Conservation (phyloP, 2,329 filamentous ascomycete species). For the Phyllosticta capitalensis region DNA sequence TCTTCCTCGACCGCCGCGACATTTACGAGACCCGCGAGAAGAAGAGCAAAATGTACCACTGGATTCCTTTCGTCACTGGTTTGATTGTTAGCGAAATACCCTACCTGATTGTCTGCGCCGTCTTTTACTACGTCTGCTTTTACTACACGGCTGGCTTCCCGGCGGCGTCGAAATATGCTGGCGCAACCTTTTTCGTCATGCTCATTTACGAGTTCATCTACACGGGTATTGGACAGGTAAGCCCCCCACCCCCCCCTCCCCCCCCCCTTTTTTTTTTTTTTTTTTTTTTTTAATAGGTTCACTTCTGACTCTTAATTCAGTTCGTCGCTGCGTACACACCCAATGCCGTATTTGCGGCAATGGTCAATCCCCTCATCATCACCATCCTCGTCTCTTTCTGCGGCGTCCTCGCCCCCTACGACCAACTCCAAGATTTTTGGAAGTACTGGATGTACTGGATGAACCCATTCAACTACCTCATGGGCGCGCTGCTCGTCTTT, state of each 20-base stretch:
- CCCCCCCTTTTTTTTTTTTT: too few relatives aligned
- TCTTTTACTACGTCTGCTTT: slow-evolving; percentile 37
- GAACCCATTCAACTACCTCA: slow-evolving; percentile 36
- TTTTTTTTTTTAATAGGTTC: rapidly evolving
- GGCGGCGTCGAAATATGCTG: slow-evolving; percentile 35
- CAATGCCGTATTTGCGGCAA: slow-evolving; percentile 37
- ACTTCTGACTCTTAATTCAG: neutral
- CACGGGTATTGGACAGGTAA: slow-evolving; percentile 41
- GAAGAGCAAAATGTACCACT: slow-evolving; percentile 13
- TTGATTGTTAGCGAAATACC: slow-evolving; percentile 39
- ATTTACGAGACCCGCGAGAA: slow-evolving; percentile 13
- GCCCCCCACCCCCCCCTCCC: too few relatives aligned
- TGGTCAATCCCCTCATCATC: slow-evolving; percentile 32
- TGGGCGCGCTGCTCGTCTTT: slow-evolving; percentile 31
- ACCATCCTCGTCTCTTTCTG: slow-evolving; percentile 23
- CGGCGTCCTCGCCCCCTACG: slow-evolving; percentile 27
- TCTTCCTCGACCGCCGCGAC: slow-evolving; percentile 35
- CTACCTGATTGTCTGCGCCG: slow-evolving; percentile 36
- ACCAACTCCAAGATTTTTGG: slow-evolving; percentile 26
- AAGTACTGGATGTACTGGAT: slow-evolving; percentile 32
- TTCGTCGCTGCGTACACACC: slow-evolving; percentile 40
- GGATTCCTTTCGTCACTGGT: slow-evolving; percentile 11
- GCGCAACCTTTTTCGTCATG: slow-evolving; percentile 29
- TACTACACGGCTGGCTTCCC: slow-evolving; percentile 36
- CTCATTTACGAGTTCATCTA: slow-evolving; percentile 51